A percentile compares a stretch with the other conserved stretches of the same genome.
Evolutionary conservation across 2,329 filamentous ascomycete genomes (phyloP).

Genomic region (Didymosphaeria variabile): DNA sequence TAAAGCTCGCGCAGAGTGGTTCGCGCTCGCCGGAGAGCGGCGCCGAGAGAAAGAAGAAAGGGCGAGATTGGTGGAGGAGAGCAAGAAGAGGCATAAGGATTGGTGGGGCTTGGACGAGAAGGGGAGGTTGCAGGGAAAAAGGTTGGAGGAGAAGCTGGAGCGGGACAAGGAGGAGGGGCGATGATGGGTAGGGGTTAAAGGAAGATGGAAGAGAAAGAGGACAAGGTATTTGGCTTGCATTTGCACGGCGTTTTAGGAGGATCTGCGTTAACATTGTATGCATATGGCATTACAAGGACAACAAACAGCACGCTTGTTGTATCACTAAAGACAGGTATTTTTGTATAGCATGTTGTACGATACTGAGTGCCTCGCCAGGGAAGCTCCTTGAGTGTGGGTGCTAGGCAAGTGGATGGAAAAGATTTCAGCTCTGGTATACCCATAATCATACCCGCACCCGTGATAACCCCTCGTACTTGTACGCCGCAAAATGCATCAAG

Average conservation of each 20-base stretch:
- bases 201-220: constrained; percentile 25
- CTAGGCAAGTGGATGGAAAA: constrained; percentile 15
- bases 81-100: constrained; percentile 57
- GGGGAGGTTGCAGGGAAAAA: constrained; percentile 42
- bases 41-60: constrained; percentile 70
- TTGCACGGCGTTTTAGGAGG: constrained; percentile 23
- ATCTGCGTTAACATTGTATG: constrained; percentile 2
- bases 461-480: constrained; percentile 1
- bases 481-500: constrained; percentile 18
- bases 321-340: constrained; percentile 9
- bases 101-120: constrained; percentile 60
- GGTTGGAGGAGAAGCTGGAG: constrained; percentile 30
- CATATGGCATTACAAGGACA: neutral
- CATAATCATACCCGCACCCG: constrained; percentile 23
- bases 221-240: constrained; percentile 17
- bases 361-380: constrained; percentile 10
- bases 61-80: constrained; percentile 56
- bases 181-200: neutral
- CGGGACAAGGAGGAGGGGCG: constrained; percentile 20
- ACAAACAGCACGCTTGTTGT: neutral
- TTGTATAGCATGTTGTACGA: constrained; percentile 22
- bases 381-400: neutral
- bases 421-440: constrained; percentile 39
- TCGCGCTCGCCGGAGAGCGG: constrained; percentile 76
- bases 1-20: constrained; percentile 92